Evolutionary conservation across 805 yeast genomes (phyloP), one percentile per base, ranked within the genome.

Genomic region (Starmerella vaccinii): DNA sequence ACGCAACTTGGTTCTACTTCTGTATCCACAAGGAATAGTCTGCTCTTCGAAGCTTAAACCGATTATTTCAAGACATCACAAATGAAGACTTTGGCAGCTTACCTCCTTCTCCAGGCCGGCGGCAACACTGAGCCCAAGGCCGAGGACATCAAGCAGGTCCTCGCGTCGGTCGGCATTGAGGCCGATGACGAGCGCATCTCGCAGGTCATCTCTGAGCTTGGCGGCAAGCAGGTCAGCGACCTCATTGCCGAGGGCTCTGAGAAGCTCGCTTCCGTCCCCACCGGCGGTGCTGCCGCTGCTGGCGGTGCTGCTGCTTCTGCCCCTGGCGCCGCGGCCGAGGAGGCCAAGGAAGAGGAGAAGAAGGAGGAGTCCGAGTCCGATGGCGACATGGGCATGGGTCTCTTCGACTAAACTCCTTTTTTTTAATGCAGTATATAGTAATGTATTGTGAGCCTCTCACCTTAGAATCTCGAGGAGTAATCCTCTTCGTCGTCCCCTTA

Each of bases 81-180:
- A 54, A 65, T 88, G 97, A 92, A 88, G 85, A 90, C 90, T 82
- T 84, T 92, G 77, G 98, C 98, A 77, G 97, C 98, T 75, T 92
- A 92, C 81, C 84, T 92, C 76, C 84, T 90, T 77, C 82, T 92
- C 76, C 88, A 83, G 77, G 88, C 92, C 73, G 95, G 95, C 75
- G 98, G 97, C 73, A 82, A 81, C 78, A 72, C 88, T 71, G 69
- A 92, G 67, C 97, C 98, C 76, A 77, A 95, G 64, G 94, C 95
- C 65, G 81, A 84, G 69, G 90, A 87, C 74, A 79, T 92, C 79
- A 76, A 85, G 75, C 67, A 82, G 64, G 83, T 92, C 68, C 81
- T 92, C 71, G 83, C 85, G 71, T 76, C 97, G 54, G 97, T 90
- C 67, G 97, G 97, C 74, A 82, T 86, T 65, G 98, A 92, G 74